Percentiles rank a stretch among this genome's conserved stretches.
Evolutionary conservation across 805 yeast species (phyloP).

Genomic region (Wickerhamomyces ciferrii): DNA sequence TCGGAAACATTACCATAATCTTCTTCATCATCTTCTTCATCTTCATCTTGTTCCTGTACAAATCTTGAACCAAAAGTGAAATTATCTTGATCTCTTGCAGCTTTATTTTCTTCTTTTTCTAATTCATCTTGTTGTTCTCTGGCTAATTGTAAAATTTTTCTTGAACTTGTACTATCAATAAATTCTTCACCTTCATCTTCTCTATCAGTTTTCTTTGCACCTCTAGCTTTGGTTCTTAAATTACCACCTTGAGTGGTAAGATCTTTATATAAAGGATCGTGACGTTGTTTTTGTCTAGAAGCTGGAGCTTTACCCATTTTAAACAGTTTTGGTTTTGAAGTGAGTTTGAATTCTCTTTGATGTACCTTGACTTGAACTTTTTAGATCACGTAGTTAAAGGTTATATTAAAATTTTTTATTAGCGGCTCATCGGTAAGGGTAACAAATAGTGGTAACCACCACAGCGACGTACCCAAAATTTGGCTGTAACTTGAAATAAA

Average conservation of each 20-base stretch:
- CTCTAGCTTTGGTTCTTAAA: slow-evolving; percentile 39
- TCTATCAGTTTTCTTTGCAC: slow-evolving; percentile 31
- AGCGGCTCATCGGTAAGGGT: slow-evolving; percentile 2
- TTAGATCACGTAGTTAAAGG: not conserved
- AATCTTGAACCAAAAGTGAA: slow-evolving; percentile 26
- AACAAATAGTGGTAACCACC: not conserved
- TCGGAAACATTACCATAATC: slow-evolving; percentile 42
- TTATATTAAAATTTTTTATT: slow-evolving; percentile 1
- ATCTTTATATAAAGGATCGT: slow-evolving; percentile 77
- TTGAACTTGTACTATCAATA: slow-evolving; percentile 76
- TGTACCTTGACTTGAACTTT: not conserved
- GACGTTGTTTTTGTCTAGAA: slow-evolving; percentile 56
- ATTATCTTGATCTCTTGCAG: slow-evolving; percentile 22
- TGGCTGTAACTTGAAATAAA: too few species aligned
- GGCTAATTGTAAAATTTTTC: slow-evolving; percentile 85
- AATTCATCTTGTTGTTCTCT: slow-evolving; percentile 90
- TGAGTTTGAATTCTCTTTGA: too few species aligned
- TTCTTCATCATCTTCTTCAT: slow-evolving; percentile 29
- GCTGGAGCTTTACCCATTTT: slow-evolving; percentile 65
- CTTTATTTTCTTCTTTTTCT: slow-evolving; percentile 53
- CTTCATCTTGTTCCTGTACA: slow-evolving; percentile 51
- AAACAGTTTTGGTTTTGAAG: not conserved
- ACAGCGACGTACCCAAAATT: too few species aligned
- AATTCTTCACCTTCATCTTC: slow-evolving; percentile 51
- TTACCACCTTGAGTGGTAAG: slow-evolving; percentile 71